Base-by-base conservation (phyloP, 805 yeast species). In the Zygotorulaspora florentina region DNA sequence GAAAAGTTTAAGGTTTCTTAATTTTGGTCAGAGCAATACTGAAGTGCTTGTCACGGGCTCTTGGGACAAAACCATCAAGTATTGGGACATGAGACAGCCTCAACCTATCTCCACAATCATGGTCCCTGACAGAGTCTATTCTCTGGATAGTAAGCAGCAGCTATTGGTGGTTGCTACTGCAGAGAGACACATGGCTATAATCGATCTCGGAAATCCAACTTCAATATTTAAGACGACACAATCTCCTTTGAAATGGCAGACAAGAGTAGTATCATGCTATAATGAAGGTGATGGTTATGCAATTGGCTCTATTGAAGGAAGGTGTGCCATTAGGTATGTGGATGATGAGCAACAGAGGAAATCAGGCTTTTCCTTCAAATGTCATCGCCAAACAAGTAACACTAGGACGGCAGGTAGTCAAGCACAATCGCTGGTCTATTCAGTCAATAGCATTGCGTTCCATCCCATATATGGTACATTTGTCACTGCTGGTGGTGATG, bases 251-350 rank as follows among this genome's bases (percentile, higher is more conserved):
- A 88, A 89, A 69, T 83, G 83, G 80, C 97, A 90, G 71, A 89
- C 96, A 0, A 75, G 96, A 52, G 70, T 84, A 1, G 74, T 93
- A 1, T 71, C 85, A 11, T 91, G 98, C 63, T 87, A 83, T 65
- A 90, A 90, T n/a, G 83, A 80, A 52, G 98, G 96, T 10, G 83
- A 86, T 58, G 97, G 98, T 8, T 93, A 77, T 67, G 96, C 96
- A 1, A 69, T 93, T 40, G 98, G 96, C 3, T 84, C 96, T 6
- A 80, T 91, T 39, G 99, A 93, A 69, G 98, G 98, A 28, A 77
- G 99, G 54, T 88, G 98, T 69, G 95, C 96, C 11, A 82, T 93
- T 56, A 96, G 88, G 63, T 93, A 90, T 64, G 80, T 91, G 44
- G 95, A 87, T 58, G 96, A 87, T 18, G 74, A 74, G 42, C 88